Evolutionary conservation across 805 yeast species (phyloP).

Genomic region (Spathaspora hagerdaliae): DNA sequence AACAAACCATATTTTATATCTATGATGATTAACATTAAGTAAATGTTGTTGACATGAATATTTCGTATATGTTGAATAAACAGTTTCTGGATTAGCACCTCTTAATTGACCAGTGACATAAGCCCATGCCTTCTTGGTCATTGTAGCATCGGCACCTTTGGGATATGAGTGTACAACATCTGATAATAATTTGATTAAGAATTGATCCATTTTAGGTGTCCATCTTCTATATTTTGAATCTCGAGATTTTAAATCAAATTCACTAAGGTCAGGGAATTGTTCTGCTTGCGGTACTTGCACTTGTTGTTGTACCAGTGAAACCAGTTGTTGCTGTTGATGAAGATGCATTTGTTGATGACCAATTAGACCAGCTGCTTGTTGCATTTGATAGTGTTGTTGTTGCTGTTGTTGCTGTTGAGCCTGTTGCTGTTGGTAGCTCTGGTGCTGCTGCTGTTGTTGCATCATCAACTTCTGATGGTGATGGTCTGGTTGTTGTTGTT

Average conservation of each 20-base stretch:
- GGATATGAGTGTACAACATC: conserved; percentile 35
- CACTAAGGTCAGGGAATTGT: conserved; percentile 16
- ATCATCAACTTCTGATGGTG: conserved; percentile 9
- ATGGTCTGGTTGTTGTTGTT: conserved; percentile 9
- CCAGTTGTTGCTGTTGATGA: conserved; percentile 1
- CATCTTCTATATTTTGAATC: conserved; percentile 36
- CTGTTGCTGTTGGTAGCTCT: conserved; percentile 2
- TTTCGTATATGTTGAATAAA: conserved; percentile 36
- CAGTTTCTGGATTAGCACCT: conserved; percentile 36
- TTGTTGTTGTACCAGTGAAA: neutral
- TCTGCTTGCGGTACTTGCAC: neutral
- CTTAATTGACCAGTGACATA: conserved; percentile 32
- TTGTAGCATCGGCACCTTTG: conserved; percentile 24
- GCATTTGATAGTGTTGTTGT: conserved; percentile 13
- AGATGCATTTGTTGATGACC: neutral
- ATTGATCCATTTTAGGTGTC: conserved; percentile 37
- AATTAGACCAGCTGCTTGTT: conserved; percentile 1
- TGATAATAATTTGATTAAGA: conserved; percentile 24
- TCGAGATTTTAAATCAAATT: conserved; percentile 28
- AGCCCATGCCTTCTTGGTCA: conserved; percentile 37
- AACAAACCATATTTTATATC: conserved; percentile 32
- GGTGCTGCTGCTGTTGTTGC: conserved; percentile 8
- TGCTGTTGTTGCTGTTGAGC: conserved; percentile 9
- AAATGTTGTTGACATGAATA: conserved; percentile 37
- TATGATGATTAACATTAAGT: conserved; percentile 30